Evolutionary conservation across 177 flowering plant species (phyloP), one percentile per base, ranked within the genome.

Genomic region (Tripterygium wilfordii): DNA sequence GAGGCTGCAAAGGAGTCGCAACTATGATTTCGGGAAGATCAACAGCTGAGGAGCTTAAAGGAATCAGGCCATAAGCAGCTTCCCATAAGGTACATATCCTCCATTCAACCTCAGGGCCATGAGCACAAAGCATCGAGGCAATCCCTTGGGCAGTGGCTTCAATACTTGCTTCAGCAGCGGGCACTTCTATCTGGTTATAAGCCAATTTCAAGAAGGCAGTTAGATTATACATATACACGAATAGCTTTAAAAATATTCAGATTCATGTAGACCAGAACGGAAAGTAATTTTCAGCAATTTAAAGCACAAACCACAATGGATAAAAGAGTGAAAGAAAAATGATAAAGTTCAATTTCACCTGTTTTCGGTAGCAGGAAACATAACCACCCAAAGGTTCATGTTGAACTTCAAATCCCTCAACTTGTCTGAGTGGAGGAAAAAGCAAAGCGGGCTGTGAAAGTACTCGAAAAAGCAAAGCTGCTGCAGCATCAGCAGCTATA

Each of bases 81-180:
- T 91, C 98, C 98, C 98, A 91, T 20, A 91, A 83, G 36, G 95
- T 91, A 49, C 98, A 91, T 48, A 91, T 91, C 69, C 98, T 79
- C 98, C 98, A 91, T 67, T 91, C 98, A 61, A 91, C 98, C 64
- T 91, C 98, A 22, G 96, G 98, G 37, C 98, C 98, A 67, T 91
- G 95, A 41, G 95, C 92, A 71, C 98, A 88, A 51, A 91, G 86
- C 88, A 91, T 78, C 19, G 98, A 91, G 56, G 94, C 96, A 74
- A 91, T 82, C 47, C 98, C 98, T 69, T 88, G 95, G 45, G 98
- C 98, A 46, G 96, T 91, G 48, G 98, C 96, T 61, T 91, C 98
- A 57, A 83, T 79, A 33, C 92, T 78, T 51, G 98, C 96, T 74
- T 83, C 98, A 50, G 79, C 78, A 20, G 79, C 77, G 42, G 90